Conservation (phyloP, 345 rosid species). For the Bruguiera sexangula region DNA sequence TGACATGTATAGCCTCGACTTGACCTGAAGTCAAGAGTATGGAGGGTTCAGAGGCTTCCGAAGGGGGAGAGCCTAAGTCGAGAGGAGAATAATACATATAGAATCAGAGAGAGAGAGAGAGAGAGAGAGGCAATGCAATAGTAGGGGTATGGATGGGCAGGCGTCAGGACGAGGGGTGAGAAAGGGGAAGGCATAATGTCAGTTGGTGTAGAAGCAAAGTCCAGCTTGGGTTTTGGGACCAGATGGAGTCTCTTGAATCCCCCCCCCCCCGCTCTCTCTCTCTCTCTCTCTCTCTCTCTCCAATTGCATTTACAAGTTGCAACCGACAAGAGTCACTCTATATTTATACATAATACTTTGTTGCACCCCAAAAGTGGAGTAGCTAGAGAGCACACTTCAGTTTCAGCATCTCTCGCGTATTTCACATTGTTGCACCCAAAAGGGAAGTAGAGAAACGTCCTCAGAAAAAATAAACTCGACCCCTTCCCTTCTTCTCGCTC, state of each 20-base stretch:
- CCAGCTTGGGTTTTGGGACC: background rate
- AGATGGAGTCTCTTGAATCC: background rate
- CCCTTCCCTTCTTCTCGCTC: background rate
- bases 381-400: slow-evolving; percentile 18
- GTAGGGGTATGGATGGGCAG: background rate
- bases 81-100: no score
- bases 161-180: slow-evolving; percentile 28
- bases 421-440: slow-evolving; percentile 41
- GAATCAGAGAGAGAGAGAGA: no score
- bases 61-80: no score
- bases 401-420: slow-evolving; percentile 12
- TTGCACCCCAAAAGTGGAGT: slow-evolving; percentile 56
- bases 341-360: slow-evolving; percentile 34
- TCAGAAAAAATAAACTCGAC: slow-evolving; percentile 5
- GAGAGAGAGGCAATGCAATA: background rate
- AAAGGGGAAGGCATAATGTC: slow-evolving; percentile 32
- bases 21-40: no score
- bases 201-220: slow-evolving; percentile 1
- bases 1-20: no score
- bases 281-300: background rate
- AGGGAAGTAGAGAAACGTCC: slow-evolving; percentile 8
- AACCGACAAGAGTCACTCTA: slow-evolving; percentile 41
- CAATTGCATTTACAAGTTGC: slow-evolving; percentile 3
- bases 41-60: no score
- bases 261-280: slow-evolving; percentile 4